Evolutionary conservation across 2,329 filamentous ascomycete genomes (phyloP).

Genomic region (Phialophora expanda): DNA sequence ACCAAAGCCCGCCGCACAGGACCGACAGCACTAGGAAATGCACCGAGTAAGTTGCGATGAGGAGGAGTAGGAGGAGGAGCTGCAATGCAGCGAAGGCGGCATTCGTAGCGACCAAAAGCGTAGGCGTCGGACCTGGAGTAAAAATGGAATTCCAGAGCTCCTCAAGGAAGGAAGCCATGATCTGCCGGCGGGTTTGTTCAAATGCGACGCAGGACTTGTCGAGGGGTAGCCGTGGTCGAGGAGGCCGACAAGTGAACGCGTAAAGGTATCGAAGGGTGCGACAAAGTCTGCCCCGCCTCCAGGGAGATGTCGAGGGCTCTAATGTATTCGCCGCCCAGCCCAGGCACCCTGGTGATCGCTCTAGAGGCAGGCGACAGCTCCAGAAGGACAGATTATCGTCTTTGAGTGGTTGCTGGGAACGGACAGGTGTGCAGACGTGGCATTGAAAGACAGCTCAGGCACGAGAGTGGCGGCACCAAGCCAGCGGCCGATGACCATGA

Average conservation of each 20-base stretch:
- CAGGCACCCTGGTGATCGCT: constrained; percentile 10
- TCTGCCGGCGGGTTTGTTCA: constrained; percentile 12
- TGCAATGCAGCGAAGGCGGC: constrained; percentile 85
- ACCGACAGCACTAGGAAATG: constrained; percentile 85
- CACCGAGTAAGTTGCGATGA: constrained; percentile 81
- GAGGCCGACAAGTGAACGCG: constrained; percentile 8
- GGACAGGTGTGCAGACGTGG: constrained; percentile 24
- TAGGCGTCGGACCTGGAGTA: constrained; percentile 86
- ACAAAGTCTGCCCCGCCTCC: constrained; percentile 27
- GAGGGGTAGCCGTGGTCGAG: background rate
- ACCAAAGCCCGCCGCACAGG: constrained; percentile 84
- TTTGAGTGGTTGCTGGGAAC: constrained; percentile 21
- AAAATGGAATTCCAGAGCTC: constrained; percentile 93
- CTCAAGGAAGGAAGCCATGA: constrained; percentile 63
- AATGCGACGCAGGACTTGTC: constrained; percentile 2
- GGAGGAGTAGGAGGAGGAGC: constrained; percentile 73
- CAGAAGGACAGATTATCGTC: constrained; percentile 20
- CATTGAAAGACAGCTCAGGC: constrained; percentile 15
- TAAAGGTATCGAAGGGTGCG: constrained; percentile 20
- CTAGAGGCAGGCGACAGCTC: constrained; percentile 19
- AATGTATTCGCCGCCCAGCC: constrained; percentile 13
- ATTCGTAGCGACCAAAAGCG: constrained; percentile 88
- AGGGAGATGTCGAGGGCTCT: constrained; percentile 19
- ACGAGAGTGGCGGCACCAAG: background rate
- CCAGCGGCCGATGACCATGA: constrained; percentile 15